Evolutionary conservation across 768 basidiomycete genomes (phyloP).

Genomic region (Mycena polygramma): DNA sequence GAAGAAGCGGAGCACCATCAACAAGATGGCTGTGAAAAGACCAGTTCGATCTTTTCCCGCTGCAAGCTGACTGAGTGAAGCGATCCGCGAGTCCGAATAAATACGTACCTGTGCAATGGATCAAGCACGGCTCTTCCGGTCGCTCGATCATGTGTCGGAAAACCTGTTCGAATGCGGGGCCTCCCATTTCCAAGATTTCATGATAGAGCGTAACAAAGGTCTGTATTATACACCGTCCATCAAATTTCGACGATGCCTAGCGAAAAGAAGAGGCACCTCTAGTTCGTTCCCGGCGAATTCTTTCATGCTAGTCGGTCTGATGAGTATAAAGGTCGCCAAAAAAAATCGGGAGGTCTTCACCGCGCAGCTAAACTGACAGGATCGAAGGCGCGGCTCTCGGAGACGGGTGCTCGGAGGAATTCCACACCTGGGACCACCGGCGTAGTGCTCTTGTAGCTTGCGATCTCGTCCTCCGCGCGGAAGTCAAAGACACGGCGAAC

Average conservation of each 20-base stretch:
- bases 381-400: constrained; percentile 45
- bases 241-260: not conserved
- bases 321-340: not conserved
- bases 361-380: constrained; percentile 42
- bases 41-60: constrained; percentile 62
- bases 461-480: constrained; percentile 53
- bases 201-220: constrained; percentile 47
- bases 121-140: constrained; percentile 53
- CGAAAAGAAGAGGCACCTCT: constrained; percentile 37
- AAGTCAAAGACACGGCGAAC: constrained; percentile 58
- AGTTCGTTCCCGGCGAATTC: constrained; percentile 44
- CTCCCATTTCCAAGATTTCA: constrained; percentile 48
- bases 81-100: not conserved
- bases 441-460: constrained; percentile 45
- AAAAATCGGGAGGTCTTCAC: constrained; percentile 29
- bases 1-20: constrained; percentile 34
- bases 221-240: constrained; percentile 35
- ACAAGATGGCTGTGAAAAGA: constrained; percentile 51
- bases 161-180: constrained; percentile 48
- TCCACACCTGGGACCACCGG: constrained; percentile 49
- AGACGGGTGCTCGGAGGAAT: constrained; percentile 46
- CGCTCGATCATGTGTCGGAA: constrained; percentile 54
- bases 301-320: constrained; percentile 42
- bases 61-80: constrained; percentile 25
- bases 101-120: constrained; percentile 58